Evolutionary conservation across 1,284 basidiomycete species (phyloP).

Genomic region (Vanrija sp.): DNA sequence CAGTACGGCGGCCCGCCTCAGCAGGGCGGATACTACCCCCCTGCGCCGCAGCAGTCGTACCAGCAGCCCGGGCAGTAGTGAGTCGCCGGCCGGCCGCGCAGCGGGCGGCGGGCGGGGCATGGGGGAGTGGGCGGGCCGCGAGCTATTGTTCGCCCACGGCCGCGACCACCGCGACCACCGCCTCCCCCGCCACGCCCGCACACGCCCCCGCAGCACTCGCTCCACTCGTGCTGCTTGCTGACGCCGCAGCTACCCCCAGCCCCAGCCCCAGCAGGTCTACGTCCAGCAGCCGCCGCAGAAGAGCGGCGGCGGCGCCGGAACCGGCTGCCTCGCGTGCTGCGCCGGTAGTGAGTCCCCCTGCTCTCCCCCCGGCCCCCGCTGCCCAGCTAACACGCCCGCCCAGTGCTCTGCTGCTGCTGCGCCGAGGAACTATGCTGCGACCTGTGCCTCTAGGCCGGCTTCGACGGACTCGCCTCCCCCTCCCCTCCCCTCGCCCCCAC

Average conservation of each 20-base stretch:
- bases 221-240: neutral
- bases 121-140: neutral
- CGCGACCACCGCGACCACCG: neutral
- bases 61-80: conserved; percentile 23
- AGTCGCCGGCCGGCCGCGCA: conserved; percentile 7
- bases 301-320: conserved; percentile 16
- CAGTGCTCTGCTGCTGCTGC: conserved; percentile 41
- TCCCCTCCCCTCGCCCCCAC: too few relatives aligned
- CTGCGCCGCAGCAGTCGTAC: conserved; percentile 32
- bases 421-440: conserved; percentile 23
- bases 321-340: conserved; percentile 29
- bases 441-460: too few relatives aligned
- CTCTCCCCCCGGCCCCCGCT: too few relatives aligned
- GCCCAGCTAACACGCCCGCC: neutral
- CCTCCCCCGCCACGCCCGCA: neutral
- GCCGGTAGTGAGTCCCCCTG: conserved; percentile 32
- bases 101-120: neutral
- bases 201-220: neutral
- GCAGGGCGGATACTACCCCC: conserved; percentile 37
- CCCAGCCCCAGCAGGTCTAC: conserved; percentile 43
- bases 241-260: conserved; percentile 38
- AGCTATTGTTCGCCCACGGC: neutral
- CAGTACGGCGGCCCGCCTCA: conserved; percentile 22
- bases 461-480: too few relatives aligned
- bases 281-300: conserved; percentile 34